Percentiles rank a stretch among this genome's conserved stretches.
Evolutionary conservation across 1,284 basidiomycete species (phyloP).

Genomic region (Leccinum ponderosum): DNA sequence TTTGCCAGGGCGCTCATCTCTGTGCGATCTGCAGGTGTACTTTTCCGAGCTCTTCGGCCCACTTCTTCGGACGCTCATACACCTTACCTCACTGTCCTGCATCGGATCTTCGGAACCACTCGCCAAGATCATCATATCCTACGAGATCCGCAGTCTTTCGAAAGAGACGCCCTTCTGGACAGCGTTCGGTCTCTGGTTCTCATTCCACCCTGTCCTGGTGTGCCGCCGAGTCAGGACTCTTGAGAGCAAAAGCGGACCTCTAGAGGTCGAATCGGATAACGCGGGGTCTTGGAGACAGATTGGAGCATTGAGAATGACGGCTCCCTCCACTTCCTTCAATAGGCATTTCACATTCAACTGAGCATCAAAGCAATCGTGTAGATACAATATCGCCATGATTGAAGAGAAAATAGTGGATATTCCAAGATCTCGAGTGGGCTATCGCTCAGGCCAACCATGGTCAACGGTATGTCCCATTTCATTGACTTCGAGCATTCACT

Average conservation of each 20-base stretch:
- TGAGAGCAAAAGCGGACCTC: neutral
- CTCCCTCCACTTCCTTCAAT: too few relatives aligned
- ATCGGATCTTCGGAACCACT: constrained; percentile 4
- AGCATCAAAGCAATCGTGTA: too few relatives aligned
- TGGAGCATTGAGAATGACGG: constrained; percentile 20
- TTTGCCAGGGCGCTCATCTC: neutral
- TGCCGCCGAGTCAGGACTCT: constrained; percentile 8
- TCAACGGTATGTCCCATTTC: too few relatives aligned
- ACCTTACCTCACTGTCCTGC: constrained; percentile 59
- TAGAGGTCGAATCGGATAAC: constrained; percentile 9
- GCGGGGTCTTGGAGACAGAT: constrained; percentile 41
- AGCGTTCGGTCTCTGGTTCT: constrained; percentile 82
- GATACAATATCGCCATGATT: too few relatives aligned
- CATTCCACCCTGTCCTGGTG: constrained; percentile 60
- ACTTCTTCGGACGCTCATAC: constrained; percentile 65
- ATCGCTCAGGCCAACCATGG: too few relatives aligned
- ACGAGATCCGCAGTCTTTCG: constrained; percentile 74
- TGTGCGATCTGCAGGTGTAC: constrained; percentile 53
- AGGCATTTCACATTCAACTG: too few relatives aligned
- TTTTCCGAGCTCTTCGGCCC: constrained; percentile 74
- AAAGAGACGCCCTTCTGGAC: constrained; percentile 84
- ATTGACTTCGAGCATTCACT: too few relatives aligned
- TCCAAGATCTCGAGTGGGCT: too few relatives aligned
- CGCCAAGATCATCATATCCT: constrained; percentile 56
- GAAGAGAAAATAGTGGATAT: too few relatives aligned